phyloP scores from a whole-genome alignment of 345 rosid genomes.

The Eucalyptus melliodora region DNA sequence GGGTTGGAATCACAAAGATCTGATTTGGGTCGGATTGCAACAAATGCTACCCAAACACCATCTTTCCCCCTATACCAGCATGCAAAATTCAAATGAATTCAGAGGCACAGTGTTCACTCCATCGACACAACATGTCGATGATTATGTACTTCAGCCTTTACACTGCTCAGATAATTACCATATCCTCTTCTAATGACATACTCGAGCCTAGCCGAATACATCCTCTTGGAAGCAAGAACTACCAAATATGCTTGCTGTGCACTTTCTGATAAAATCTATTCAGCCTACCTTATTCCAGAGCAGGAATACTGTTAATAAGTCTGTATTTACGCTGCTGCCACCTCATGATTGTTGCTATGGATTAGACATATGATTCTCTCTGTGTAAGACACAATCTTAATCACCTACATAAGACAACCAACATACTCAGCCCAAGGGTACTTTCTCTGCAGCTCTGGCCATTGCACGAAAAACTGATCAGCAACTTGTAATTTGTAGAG shows the following conservation, averaged over 20 bases:
- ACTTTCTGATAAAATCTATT: neutral
- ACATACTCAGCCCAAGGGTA: slow-evolving; percentile 68
- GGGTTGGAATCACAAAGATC: neutral
- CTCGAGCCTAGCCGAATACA: neutral
- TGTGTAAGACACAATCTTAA: neutral
- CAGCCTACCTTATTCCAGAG: neutral
- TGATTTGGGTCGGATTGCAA: neutral
- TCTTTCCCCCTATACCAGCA: neutral
- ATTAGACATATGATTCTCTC: neutral
- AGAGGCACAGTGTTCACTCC: neutral
- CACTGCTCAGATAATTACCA: neutral
- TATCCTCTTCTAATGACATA: neutral
- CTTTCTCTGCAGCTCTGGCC: slow-evolving; percentile 68
- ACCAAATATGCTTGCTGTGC: neutral
- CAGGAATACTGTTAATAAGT: neutral
- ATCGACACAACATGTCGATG: neutral
- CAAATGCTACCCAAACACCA: neutral
- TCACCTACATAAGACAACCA: slow-evolving; percentile 75
- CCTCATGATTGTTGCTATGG: neutral
- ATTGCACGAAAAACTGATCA: slow-evolving; percentile 83
- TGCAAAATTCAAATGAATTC: neutral
- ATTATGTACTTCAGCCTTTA: neutral
- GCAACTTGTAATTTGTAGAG: slow-evolving; percentile 71
- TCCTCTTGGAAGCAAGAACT: neutral
- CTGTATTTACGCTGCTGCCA: neutral